Conservation (phyloP, 768 basidiomycete genomes). For the Fomitopsis pulvina region DNA sequence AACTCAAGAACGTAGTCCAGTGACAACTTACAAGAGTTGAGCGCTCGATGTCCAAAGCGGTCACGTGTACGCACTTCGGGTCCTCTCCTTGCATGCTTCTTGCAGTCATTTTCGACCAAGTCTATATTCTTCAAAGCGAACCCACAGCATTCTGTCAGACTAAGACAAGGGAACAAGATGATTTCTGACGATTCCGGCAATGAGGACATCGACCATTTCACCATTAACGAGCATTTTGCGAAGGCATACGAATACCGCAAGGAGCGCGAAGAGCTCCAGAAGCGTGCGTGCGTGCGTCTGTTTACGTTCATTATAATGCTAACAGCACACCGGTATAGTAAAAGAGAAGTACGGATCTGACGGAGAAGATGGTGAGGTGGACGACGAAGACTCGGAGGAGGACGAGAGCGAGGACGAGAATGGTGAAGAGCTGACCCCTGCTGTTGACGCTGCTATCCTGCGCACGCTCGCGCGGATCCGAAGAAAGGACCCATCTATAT, state of each 20-base stretch:
- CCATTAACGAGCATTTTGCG: constrained; percentile 70
- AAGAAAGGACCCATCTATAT: constrained; percentile 79
- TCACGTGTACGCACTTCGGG: too few relatives aligned
- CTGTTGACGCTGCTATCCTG: constrained; percentile 90
- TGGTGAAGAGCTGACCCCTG: constrained; percentile 90
- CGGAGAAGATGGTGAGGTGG: constrained; percentile 44
- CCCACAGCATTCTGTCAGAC: not conserved
- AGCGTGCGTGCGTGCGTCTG: constrained; percentile 39
- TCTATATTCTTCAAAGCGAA: too few relatives aligned
- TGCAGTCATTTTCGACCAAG: too few relatives aligned
- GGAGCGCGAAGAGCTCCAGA: constrained; percentile 78
- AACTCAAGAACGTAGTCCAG: too few relatives aligned
- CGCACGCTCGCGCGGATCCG: constrained; percentile 83
- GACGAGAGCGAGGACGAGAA: constrained; percentile 90
- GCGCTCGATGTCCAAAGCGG: too few relatives aligned
- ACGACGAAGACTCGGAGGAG: constrained; percentile 61
- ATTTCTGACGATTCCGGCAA: constrained; percentile 29
- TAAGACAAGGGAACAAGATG: constrained; percentile 6
- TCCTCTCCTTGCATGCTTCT: too few relatives aligned
- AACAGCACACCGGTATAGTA: constrained; percentile 37
- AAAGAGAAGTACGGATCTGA: constrained; percentile 87
- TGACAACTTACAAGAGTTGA: too few relatives aligned
- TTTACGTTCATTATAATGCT: not conserved
- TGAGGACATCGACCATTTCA: constrained; percentile 42
- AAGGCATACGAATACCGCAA: constrained; percentile 81